Conservation (phyloP, 257 asterid genomes). For the Nicotiana tabacum region DNA sequence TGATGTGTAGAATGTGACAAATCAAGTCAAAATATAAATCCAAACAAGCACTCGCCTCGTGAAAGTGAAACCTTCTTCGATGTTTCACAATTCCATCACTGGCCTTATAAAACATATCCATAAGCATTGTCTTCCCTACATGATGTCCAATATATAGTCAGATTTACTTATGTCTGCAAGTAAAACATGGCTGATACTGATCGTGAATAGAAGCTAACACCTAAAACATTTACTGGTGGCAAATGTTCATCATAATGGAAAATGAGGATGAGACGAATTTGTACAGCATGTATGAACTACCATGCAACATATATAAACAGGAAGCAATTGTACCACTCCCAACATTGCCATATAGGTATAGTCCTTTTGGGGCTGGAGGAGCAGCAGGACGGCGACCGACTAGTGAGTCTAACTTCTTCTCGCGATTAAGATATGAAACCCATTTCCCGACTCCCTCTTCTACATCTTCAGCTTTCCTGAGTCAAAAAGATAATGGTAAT, state of each 20-base stretch:
- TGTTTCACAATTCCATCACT: slow-evolving; percentile 85
- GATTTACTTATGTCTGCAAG: slow-evolving; percentile 10
- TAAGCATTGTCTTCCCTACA: slow-evolving; percentile 97
- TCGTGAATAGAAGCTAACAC: not conserved
- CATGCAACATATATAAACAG: slow-evolving; percentile 14
- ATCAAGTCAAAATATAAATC: not conserved
- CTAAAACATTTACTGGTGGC: not conserved
- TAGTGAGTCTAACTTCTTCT: slow-evolving; percentile 65
- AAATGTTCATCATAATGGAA: not conserved
- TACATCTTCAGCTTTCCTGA: slow-evolving; percentile 39
- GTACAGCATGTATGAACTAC: slow-evolving; percentile 1
- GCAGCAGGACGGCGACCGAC: slow-evolving; percentile 78
- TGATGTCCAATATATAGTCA: slow-evolving; percentile 30
- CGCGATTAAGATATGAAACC: slow-evolving; percentile 97
- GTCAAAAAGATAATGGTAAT: slow-evolving; percentile 7
- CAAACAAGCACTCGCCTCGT: slow-evolving; percentile 58
- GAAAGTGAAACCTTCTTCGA: slow-evolving; percentile 90
- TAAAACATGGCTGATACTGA: not conserved
- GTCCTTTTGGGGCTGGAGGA: slow-evolving; percentile 94
- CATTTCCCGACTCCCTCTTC: slow-evolving; percentile 97
- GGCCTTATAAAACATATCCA: slow-evolving; percentile 91
- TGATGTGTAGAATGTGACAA: not conserved
- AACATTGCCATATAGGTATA: slow-evolving; percentile 86
- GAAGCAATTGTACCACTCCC: slow-evolving; percentile 82
- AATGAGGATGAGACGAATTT: not conserved